Evolutionary conservation across 2,329 filamentous ascomycete genomes (phyloP), one percentile per base, ranked within the genome.

Genomic region (Arachnomyces sp.): DNA sequence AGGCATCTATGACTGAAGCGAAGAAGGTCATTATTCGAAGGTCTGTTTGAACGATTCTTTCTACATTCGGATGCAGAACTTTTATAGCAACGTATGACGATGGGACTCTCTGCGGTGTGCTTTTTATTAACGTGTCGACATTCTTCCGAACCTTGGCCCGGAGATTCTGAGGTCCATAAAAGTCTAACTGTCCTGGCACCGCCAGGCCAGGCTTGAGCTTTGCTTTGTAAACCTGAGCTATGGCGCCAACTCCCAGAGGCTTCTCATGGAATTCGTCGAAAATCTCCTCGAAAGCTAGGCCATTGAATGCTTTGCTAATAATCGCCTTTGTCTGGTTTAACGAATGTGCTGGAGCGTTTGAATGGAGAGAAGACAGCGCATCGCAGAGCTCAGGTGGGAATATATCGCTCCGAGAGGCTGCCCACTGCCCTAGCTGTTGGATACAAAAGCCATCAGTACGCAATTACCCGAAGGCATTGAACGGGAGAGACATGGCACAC

Each of bases 221-320:
- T 1, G 92, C 92, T 59, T 87, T 93, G 73, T 98, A 98, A 2
- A 96, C 92, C 61, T 98, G 92, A 0, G 92, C 92, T 53, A 98
- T 96, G 21, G 92, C 92, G 8, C 92, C 92, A 1, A 96, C 90
- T 1, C 92, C 92, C 0, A 98, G 69, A 0, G 92, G 92, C 50
- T 73, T 79, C 63, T 93, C 86, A 18, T 95, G 75, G 51, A 98
- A 98, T 59, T 96, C 92, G 21, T 94, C 86, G 53, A 98, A 98
- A 44, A 98, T 95, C 4, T 94, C 86, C 9, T 90, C 80, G 49
- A 98, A 95, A 0, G 65, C 54, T 40, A 84, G 75, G 1, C 84
- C 86, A 43, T 80, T 78, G 56, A 98, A 98, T 0, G 92, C 89
- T 28, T 78, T 77, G 50, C 80, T 75, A 17, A 98, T 82, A 2